Conservation (phyloP, 1,284 basidiomycete genomes). For the Boletus sp. region DNA sequence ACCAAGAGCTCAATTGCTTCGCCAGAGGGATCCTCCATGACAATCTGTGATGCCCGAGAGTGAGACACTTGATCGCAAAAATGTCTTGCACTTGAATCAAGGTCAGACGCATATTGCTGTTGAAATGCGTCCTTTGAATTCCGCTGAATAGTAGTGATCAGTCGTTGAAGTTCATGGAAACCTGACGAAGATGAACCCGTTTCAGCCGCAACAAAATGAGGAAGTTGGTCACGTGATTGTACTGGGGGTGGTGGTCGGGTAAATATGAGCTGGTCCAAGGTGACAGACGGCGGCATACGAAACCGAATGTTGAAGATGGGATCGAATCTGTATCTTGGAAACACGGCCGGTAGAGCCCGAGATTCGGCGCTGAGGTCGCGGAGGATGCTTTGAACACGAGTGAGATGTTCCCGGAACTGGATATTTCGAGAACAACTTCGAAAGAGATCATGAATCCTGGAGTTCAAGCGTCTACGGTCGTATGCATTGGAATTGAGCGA, state of each 20-base stretch:
- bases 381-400: slow-evolving; percentile 8
- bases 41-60: neutral
- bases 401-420: slow-evolving; percentile 10
- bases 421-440: neutral
- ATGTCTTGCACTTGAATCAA: neutral
- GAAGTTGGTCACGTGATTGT: neutral
- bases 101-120: neutral
- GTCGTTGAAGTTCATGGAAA: neutral
- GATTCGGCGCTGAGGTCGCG: neutral
- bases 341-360: too few relatives aligned
- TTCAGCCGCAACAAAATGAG: neutral
- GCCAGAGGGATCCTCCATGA: neutral
- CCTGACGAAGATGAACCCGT: neutral
- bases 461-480: neutral
- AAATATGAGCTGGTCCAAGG: slow-evolving; percentile 7
- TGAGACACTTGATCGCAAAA: neutral
- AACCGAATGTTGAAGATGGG: neutral
- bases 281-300: neutral
- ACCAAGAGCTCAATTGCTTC: neutral
- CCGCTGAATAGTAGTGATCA: neutral
- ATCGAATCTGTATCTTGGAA: neutral
- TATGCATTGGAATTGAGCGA: neutral
- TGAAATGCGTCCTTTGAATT: neutral
- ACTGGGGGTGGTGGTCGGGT: neutral
- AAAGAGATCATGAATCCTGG: neutral